These are phyloP conservation scores for Pseudomassariella vexata DNA, from an alignment of 2,329 filamentous ascomycete genomes.

Conservation along the genomic window DNA sequence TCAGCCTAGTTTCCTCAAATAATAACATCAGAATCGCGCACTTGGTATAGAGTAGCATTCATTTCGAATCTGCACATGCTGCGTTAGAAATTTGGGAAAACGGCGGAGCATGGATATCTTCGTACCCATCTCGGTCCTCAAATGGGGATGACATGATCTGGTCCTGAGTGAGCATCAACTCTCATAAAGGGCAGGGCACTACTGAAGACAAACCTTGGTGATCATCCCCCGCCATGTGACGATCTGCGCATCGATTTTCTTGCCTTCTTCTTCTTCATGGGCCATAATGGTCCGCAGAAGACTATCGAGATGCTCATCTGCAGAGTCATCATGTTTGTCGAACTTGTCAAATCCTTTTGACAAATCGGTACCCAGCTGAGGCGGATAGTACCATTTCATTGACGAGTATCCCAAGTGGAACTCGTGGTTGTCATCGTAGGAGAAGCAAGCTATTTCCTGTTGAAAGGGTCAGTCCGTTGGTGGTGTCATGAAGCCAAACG, in stretches of 20 bases:
- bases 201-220: constrained; percentile 67
- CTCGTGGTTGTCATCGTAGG: constrained; percentile 78
- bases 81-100: background rate
- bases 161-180: constrained; percentile 5
- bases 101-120: constrained; percentile 5
- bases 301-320: constrained; percentile 84
- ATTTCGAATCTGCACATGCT: constrained; percentile 71
- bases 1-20: constrained; percentile 10
- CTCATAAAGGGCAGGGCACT: background rate
- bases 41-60: constrained; percentile 89
- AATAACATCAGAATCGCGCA: constrained; percentile 34
- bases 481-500: no score
- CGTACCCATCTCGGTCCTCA: constrained; percentile 72
- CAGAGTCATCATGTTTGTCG: constrained; percentile 71
- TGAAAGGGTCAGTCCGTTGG: no score
- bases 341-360: constrained; percentile 79
- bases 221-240: constrained; percentile 98
- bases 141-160: constrained; percentile 84
- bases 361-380: constrained; percentile 64
- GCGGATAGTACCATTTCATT: constrained; percentile 83
- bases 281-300: constrained; percentile 70
- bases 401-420: constrained; percentile 74
- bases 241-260: constrained; percentile 68
- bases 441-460: constrained; percentile 88
- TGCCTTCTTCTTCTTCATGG: constrained; percentile 63